These are phyloP conservation scores for Tricholoma bakamatsutake DNA, from an alignment of 768 basidiomycete species.

Conservation along the genomic window DNA sequence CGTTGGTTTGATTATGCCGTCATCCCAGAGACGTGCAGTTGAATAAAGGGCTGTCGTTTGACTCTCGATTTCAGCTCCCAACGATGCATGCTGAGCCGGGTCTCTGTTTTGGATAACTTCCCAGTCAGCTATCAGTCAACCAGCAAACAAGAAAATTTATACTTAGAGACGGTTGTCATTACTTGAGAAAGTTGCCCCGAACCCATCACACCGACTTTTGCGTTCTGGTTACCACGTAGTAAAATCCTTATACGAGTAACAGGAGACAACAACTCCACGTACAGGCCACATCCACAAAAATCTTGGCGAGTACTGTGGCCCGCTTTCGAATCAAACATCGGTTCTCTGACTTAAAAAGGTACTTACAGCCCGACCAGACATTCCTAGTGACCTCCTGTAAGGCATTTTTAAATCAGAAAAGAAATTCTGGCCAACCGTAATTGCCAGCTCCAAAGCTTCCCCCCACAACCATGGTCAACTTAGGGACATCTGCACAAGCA, in stretches of 20 bases:
- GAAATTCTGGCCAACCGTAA: conserved; percentile 54
- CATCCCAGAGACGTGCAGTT: conserved; percentile 91
- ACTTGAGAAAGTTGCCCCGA: conserved; percentile 90
- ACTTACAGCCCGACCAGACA: conserved; percentile 89
- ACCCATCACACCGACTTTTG: conserved; percentile 94
- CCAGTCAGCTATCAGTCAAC: background rate
- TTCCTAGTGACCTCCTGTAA: conserved; percentile 43
- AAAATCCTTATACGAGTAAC: conserved; percentile 4
- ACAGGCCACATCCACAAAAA: conserved; percentile 99
- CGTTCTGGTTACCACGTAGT: conserved; percentile 47
- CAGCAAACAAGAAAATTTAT: conserved; percentile 15
- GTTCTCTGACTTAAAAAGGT: background rate
- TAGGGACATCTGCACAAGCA: conserved; percentile 90
- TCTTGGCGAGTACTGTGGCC: conserved; percentile 78
- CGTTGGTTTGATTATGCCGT: conserved; percentile 83
- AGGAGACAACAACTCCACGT: conserved; percentile 22
- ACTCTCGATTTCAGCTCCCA: conserved; percentile 79
- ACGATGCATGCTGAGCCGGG: conserved; percentile 65
- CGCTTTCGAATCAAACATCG: background rate
- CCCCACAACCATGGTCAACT: conserved; percentile 88
- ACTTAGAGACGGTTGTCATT: conserved; percentile 87
- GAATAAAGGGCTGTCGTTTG: conserved; percentile 88
- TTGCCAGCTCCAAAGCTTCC: conserved; percentile 95
- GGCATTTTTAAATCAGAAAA: background rate
- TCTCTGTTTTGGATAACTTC: conserved; percentile 41